Conservation (phyloP, 2,329 filamentous ascomycete genomes). For the Lizonia empirigonia region DNA sequence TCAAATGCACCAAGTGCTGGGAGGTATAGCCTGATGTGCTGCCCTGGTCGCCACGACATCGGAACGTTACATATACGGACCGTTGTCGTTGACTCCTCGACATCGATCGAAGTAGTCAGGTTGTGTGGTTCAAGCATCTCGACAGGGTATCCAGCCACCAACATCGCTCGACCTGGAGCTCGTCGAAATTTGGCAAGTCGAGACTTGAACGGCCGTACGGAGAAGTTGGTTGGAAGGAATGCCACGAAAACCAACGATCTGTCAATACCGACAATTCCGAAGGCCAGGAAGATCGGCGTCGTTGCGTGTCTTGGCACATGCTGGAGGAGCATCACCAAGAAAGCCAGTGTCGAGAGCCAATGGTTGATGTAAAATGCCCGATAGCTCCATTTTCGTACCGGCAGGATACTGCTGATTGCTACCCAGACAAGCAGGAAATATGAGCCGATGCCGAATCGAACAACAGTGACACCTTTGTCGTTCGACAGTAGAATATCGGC, state of each 20-base stretch:
- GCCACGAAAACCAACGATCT: slow-evolving; percentile 10
- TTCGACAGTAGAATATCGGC: slow-evolving; percentile 27
- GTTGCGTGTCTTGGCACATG: slow-evolving; percentile 36
- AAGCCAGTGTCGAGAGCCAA: slow-evolving; percentile 28
- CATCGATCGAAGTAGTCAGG: slow-evolving; percentile 6
- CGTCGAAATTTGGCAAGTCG: slow-evolving; percentile 15
- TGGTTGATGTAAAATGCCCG: slow-evolving; percentile 37
- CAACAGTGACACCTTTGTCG: slow-evolving; percentile 26
- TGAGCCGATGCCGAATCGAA: slow-evolving; percentile 34
- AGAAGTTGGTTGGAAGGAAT: slow-evolving; percentile 29
- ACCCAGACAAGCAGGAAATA: slow-evolving; percentile 35
- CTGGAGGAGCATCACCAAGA: slow-evolving; percentile 28
- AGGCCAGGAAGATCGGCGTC: slow-evolving; percentile 27
- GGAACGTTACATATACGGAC: slow-evolving; percentile 33
- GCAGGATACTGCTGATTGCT: slow-evolving; percentile 27
- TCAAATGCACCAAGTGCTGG: slow-evolving; percentile 34
- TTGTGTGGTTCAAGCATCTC: slow-evolving; percentile 26
- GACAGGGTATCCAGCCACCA: slow-evolving; percentile 30
- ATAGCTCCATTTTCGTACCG: slow-evolving; percentile 33
- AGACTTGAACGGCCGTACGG: slow-evolving; percentile 16
- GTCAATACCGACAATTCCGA: slow-evolving; percentile 25
- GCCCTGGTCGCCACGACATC: slow-evolving; percentile 36
- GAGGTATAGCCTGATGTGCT: slow-evolving; percentile 37
- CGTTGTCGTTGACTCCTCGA: slow-evolving; percentile 23
- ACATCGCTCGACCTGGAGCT: slow-evolving; percentile 14